Conservation (phyloP, 208 protist genomes). For the Crithidia expoeki region DNA sequence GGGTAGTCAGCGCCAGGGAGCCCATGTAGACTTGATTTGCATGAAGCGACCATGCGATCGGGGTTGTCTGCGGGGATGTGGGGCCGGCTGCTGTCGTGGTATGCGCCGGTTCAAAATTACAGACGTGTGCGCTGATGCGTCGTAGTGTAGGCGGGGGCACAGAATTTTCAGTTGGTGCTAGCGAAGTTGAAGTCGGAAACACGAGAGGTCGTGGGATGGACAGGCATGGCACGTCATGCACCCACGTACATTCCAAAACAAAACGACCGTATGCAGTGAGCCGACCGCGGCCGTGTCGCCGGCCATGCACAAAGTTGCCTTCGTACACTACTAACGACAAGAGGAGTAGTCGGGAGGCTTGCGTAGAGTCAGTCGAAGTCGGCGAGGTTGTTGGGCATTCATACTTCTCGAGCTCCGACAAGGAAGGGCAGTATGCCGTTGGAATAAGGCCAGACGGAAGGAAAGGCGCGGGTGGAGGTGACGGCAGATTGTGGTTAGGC, state of each 20-base stretch:
- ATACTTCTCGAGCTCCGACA: conserved; percentile 6
- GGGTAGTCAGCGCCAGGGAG: conserved; percentile 20
- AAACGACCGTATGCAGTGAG: conserved; percentile 55
- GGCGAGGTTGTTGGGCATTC: background rate
- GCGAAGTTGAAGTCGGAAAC: background rate
- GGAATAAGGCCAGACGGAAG: conserved; percentile 27
- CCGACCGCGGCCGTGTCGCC: conserved; percentile 46
- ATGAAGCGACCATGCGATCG: conserved; percentile 2
- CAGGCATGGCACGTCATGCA: conserved; percentile 48
- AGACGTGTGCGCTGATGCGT: conserved; percentile 19
- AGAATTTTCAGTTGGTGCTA: background rate
- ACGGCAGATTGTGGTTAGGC: background rate
- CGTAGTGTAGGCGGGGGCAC: conserved; percentile 21
- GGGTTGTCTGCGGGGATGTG: background rate
- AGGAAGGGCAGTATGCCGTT: conserved; percentile 13
- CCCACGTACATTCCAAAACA: conserved; percentile 57
- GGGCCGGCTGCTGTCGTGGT: background rate
- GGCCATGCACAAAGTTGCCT: conserved; percentile 47
- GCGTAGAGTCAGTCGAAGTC: background rate
- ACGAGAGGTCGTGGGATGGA: conserved; percentile 1
- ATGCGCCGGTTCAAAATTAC: background rate
- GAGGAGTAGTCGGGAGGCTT: conserved; percentile 14
- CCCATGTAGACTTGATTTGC: conserved; percentile 32
- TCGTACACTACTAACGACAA: conserved; percentile 46
- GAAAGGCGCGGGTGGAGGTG: conserved; percentile 7